These are phyloP conservation scores for Trichosporon sp. DNA, from an alignment of 1,284 basidiomycete genomes.

Conservation along the genomic window DNA sequence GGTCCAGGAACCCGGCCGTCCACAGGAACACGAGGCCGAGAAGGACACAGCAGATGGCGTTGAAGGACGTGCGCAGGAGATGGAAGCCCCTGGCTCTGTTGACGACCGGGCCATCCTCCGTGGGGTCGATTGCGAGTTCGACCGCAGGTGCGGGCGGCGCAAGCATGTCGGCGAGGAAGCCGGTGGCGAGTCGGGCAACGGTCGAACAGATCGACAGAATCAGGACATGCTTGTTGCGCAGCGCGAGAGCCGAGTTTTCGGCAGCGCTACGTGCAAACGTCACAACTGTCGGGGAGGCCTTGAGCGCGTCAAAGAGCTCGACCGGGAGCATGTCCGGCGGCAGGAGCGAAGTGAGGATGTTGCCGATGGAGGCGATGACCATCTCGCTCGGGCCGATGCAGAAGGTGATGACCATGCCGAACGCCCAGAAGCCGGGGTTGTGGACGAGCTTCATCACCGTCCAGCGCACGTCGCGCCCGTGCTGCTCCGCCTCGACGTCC, in stretches of 20 bases:
- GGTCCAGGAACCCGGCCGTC: slow-evolving; percentile 41
- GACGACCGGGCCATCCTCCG: slow-evolving; percentile 26
- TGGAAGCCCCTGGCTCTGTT: slow-evolving; percentile 36
- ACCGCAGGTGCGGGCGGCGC: slow-evolving; percentile 45
- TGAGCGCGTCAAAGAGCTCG: slow-evolving; percentile 25
- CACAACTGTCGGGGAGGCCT: slow-evolving; percentile 24
- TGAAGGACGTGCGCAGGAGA: slow-evolving; percentile 46
- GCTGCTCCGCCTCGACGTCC: slow-evolving; percentile 45
- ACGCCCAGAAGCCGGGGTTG: slow-evolving; percentile 55
- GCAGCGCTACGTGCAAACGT: slow-evolving; percentile 26
- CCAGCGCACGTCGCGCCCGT: slow-evolving; percentile 48
- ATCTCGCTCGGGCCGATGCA: slow-evolving; percentile 56
- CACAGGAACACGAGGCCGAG: slow-evolving; percentile 49
- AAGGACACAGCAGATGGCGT: slow-evolving; percentile 40
- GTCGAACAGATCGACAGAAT: slow-evolving; percentile 55
- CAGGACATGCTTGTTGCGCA: slow-evolving; percentile 56
- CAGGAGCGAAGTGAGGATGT: slow-evolving; percentile 53
- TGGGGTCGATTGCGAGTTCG: slow-evolving; percentile 27
- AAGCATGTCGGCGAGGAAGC: slow-evolving; percentile 52
- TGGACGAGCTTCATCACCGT: slow-evolving; percentile 41
- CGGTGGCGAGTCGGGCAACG: slow-evolving; percentile 50
- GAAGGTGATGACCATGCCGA: slow-evolving; percentile 50
- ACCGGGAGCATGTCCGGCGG: slow-evolving; percentile 30
- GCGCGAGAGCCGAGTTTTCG: slow-evolving; percentile 35
- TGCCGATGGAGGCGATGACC: slow-evolving; percentile 55